Conservation (phyloP, 169 alveolate species). For the Cryptosporidium bovis region DNA sequence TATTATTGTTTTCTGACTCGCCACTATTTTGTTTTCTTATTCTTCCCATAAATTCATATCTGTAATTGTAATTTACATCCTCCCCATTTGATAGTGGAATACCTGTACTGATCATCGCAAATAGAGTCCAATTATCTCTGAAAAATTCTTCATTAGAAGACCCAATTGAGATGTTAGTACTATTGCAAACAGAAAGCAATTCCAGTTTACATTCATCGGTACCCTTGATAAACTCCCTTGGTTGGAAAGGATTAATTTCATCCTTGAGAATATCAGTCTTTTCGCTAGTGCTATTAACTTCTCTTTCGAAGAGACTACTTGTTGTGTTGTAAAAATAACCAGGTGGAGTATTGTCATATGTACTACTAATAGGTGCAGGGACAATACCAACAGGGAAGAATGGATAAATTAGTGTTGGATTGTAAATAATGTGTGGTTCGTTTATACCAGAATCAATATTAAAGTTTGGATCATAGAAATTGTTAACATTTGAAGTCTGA, state of each 20-base stretch:
- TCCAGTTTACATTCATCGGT: constrained; percentile 33
- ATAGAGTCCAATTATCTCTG: constrained; percentile 42
- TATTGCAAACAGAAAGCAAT: constrained; percentile 35
- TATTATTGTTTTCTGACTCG: no score
- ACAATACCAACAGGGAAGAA: constrained; percentile 64
- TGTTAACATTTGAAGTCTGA: neutral
- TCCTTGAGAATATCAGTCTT: neutral
- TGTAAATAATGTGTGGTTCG: constrained; percentile 24
- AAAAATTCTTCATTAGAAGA: constrained; percentile 19
- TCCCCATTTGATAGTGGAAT: constrained; percentile 5
- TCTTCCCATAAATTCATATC: constrained; percentile 5
- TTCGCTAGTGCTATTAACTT: constrained; percentile 16
- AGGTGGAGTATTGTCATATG: constrained; percentile 5
- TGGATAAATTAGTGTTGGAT: constrained; percentile 6
- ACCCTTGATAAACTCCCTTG: constrained; percentile 37
- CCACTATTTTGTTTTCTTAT: no score
- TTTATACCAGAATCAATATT: neutral
- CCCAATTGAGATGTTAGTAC: constrained; percentile 10
- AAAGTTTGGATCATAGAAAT: constrained; percentile 18
- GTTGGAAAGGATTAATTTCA: constrained; percentile 59
- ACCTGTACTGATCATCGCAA: constrained; percentile 54
- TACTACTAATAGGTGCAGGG: constrained; percentile 34
- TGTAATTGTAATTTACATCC: constrained; percentile 19
- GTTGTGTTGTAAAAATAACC: constrained; percentile 61
- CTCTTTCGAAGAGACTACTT: constrained; percentile 45